Evolutionary conservation across 2,329 filamentous ascomycete species (phyloP), one percentile per base, ranked within the genome.

Genomic region (Lasiodiplodia hormozganensis): DNA sequence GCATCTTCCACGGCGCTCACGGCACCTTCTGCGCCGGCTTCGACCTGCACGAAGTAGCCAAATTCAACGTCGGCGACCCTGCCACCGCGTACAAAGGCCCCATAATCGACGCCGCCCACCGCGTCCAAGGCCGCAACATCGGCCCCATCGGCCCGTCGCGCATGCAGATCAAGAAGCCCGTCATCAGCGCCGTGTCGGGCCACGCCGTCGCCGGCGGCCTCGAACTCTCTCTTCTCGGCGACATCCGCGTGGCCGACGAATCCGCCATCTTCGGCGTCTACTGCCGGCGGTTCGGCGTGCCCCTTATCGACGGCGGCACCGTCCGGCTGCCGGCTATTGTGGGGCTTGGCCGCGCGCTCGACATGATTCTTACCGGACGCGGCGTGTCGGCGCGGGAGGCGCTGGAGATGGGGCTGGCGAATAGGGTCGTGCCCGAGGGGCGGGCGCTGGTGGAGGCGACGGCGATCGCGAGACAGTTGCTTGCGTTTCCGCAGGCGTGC

Each of bases 321-420:
- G 85, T 87, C 0, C 81, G 86, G 0, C 74, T 87, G 6, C 84
- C 84, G 68, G 80, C 79, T 1, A 79, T 87, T 53, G 75, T 88
- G 21, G 86, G 86, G 0, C 77, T 88, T 0, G 85, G 85, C 28
- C 5, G 28, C 5, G 28, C 28, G 5, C 28, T 31, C 1, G 86
- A 88, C 73, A 85, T 88, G 82, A 86, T 88, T 18, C 76, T 88
- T 4, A 88, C 86, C 0, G 86, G 86, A 0, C 76, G 85, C 0
- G 72, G 80, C 0, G 84, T 88, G 0, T 71, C 70, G 0, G 85
- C 86, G 0, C 71, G 80, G 18, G 85, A 88, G 70, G 86, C 86
- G 0, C 28, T 31, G 5, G 5, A 31, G 28, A 31, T 31, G 28
- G 28, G 28, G 2, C 28, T 31, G 5, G 28, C 28, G 5, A 31